A percentile compares a stretch with the other conserved stretches of the same genome.
Evolutionary conservation across 2,329 filamentous ascomycete genomes (phyloP).

Genomic region (Curvularia sp.): DNA sequence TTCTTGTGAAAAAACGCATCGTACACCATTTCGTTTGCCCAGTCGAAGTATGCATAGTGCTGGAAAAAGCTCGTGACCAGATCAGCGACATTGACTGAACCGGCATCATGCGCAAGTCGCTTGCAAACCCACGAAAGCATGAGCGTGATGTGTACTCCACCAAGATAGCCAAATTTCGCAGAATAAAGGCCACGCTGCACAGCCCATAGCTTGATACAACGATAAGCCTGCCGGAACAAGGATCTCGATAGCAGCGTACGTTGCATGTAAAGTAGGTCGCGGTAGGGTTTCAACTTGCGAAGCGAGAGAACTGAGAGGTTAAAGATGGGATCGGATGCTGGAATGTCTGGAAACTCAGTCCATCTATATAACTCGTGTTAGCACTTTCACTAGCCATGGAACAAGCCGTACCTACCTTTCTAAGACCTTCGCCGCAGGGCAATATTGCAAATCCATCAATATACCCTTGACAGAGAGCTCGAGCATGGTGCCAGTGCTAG

Average conservation of each 20-base stretch:
- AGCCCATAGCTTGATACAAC: conserved; percentile 69
- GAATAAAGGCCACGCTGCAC: conserved; percentile 68
- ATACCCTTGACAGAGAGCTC: conserved; percentile 66
- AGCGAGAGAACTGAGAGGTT: conserved; percentile 64
- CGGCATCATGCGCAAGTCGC: conserved; percentile 37
- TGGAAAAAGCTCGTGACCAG: conserved; percentile 68
- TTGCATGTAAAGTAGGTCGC: conserved; percentile 68
- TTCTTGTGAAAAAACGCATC: conserved; percentile 64
- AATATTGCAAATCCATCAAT: conserved; percentile 72
- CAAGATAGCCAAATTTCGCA: conserved; percentile 69
- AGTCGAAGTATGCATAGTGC: conserved; percentile 69
- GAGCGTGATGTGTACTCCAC: conserved; percentile 70
- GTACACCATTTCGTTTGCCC: conserved; percentile 62
- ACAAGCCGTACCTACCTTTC: conserved; percentile 53
- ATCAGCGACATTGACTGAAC: conserved; percentile 56
- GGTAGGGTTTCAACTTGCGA: conserved; percentile 68
- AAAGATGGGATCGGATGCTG: conserved; percentile 62
- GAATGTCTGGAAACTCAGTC: conserved; percentile 51
- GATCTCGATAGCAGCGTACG: conserved; percentile 66
- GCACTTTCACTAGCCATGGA: neutral
- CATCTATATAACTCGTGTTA: conserved; percentile 40
- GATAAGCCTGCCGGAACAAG: conserved; percentile 66
- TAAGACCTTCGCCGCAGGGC: conserved; percentile 63
- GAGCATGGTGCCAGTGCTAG: conserved; percentile 68
- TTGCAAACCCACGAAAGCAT: conserved; percentile 69